phyloP scores from a whole-genome alignment of 768 basidiomycete species.

The Boletus huronensis region DNA sequence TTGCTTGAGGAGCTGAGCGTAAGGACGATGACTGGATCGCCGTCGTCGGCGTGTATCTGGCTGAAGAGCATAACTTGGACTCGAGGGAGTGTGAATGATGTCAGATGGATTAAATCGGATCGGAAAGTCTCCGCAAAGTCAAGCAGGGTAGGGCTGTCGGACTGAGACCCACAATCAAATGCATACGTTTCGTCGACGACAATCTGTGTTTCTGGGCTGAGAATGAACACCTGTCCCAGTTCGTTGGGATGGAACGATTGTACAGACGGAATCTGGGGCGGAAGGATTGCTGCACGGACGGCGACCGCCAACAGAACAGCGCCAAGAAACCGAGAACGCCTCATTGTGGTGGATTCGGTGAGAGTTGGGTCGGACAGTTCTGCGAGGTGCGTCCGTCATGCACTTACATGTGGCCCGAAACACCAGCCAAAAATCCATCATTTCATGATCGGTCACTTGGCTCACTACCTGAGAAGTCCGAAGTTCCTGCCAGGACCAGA shows the following conservation, averaged over 20 bases:
- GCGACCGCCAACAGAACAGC: neutral
- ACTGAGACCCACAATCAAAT: neutral
- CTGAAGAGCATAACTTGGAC: constrained; percentile 20
- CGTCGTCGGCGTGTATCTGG: neutral
- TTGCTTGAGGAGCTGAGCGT: constrained; percentile 25
- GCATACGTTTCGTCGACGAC: constrained; percentile 35
- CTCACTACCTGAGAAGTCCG: neutral
- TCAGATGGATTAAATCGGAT: constrained; percentile 31
- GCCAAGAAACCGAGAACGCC: neutral
- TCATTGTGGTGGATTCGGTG: neutral
- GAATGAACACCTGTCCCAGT: constrained; percentile 26
- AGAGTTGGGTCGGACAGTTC: neutral
- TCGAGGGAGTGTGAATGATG: constrained; percentile 25
- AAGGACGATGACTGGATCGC: constrained; percentile 29
- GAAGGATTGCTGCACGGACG: constrained; percentile 2
- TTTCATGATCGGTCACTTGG: neutral
- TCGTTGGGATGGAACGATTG: constrained; percentile 29
- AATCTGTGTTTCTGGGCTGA: constrained; percentile 31
- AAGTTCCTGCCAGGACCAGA: no score
- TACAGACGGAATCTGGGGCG: constrained; percentile 38
- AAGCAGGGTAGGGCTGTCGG: constrained; percentile 31
- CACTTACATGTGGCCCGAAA: neutral
- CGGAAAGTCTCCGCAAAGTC: constrained; percentile 38
- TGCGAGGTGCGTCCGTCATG: neutral
- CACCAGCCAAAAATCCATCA: neutral